These are phyloP conservation scores for maize (Zea mays) DNA, from an alignment of 176 grass and related monocot species.

Conservation along the genomic window DNA sequence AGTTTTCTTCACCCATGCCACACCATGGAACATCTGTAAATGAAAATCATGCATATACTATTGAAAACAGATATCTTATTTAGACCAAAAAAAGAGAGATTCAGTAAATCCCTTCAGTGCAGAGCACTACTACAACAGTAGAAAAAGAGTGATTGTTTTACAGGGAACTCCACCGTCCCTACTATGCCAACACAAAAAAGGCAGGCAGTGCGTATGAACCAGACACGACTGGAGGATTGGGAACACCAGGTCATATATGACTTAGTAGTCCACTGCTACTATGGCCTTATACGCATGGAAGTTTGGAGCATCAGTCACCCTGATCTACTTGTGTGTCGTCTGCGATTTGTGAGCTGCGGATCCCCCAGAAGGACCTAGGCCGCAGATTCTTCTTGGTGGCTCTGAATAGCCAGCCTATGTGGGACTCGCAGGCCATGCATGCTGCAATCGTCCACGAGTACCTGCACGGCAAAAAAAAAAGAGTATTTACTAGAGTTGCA, in stretches of 20 bases:
- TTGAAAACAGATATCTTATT: neutral
- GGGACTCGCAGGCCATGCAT: slow-evolving; percentile 49
- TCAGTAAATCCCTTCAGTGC: neutral
- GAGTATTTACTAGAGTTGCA: neutral
- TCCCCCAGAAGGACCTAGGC: slow-evolving; percentile 85
- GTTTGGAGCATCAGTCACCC: slow-evolving; percentile 36
- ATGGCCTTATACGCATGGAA: neutral
- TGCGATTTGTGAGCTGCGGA: slow-evolving; percentile 75
- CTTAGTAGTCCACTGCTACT: neutral
- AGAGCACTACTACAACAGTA: neutral
- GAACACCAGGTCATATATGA: neutral
- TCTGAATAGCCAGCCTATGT: slow-evolving; percentile 79
- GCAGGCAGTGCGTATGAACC: no score
- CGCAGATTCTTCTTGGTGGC: slow-evolving; percentile 70
- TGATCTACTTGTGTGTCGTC: slow-evolving; percentile 49
- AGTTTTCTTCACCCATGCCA: neutral
- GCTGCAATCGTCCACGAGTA: slow-evolving; percentile 79
- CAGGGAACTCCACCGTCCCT: neutral
- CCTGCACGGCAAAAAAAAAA: slow-evolving; percentile 22
- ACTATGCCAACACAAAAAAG: neutral
- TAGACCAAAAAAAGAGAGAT: neutral
- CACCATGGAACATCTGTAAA: neutral
- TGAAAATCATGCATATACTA: neutral
- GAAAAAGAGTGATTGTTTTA: slow-evolving; percentile 11
- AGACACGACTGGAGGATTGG: neutral